Evolutionary conservation across 352 stramenopile species (phyloP).

Genomic region (Globisporangium echinulatum): DNA sequence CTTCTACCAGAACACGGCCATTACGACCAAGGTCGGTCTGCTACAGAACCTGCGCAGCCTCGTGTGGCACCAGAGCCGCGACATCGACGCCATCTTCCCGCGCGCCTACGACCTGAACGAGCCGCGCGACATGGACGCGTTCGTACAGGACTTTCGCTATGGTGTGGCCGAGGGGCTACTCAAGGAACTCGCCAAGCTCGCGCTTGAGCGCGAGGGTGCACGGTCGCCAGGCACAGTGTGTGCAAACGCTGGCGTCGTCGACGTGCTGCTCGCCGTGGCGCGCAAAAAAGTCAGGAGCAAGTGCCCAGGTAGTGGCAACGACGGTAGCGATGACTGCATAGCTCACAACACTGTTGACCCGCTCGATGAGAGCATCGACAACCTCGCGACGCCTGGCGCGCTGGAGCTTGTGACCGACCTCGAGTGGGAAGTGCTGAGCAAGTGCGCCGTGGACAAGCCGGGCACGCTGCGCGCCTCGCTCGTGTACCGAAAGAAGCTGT

Average conservation of each 20-base stretch:
- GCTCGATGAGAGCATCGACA: conserved; percentile 60
- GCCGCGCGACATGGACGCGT: conserved; percentile 74
- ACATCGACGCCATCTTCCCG: conserved; percentile 83
- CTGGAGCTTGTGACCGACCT: conserved; percentile 67
- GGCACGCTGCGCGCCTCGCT: conserved; percentile 45
- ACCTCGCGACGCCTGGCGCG: conserved; percentile 16
- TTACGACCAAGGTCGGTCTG: conserved; percentile 90
- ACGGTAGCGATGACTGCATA: conserved; percentile 11
- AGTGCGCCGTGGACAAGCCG: conserved; percentile 36
- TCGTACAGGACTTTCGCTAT: conserved; percentile 89
- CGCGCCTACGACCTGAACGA: conserved; percentile 88
- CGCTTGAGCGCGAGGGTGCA: conserved; percentile 13
- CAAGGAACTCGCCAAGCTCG: conserved; percentile 46
- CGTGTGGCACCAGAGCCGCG: conserved; percentile 77
- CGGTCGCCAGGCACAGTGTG: conserved; percentile 10
- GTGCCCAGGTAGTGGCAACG: conserved; percentile 14
- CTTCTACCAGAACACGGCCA: conserved; percentile 87
- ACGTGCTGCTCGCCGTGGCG: conserved; percentile 45
- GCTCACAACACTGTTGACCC: not conserved
- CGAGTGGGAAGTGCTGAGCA: conserved; percentile 64
- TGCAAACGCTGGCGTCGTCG: conserved; percentile 49
- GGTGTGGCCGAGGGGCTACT: conserved; percentile 77
- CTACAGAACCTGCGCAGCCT: conserved; percentile 74
- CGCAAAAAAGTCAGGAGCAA: conserved; percentile 56
- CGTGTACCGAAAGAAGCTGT: conserved; percentile 44